Conservation (phyloP, 2,329 filamentous ascomycete species). For the Epichloe sp. region DNA sequence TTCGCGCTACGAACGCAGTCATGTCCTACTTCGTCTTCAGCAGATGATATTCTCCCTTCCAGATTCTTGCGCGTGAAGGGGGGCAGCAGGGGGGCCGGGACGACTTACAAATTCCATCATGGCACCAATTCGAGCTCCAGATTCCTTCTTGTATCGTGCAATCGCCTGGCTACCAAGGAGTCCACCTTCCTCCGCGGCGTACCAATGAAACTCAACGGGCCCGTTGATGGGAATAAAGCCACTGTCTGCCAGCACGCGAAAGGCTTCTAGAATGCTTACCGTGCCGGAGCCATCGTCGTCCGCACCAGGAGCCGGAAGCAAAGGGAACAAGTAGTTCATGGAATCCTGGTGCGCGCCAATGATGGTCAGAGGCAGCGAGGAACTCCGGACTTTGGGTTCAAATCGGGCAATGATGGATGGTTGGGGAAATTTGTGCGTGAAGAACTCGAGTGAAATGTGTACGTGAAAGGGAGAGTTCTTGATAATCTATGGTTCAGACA, state of each 20-base stretch:
- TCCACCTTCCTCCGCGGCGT: slow-evolving; percentile 35
- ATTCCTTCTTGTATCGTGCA: slow-evolving; percentile 52
- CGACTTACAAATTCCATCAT: slow-evolving; percentile 48
- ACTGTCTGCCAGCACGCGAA: slow-evolving; percentile 30
- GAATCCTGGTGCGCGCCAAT: slow-evolving; percentile 35
- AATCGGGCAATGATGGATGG: slow-evolving; percentile 35
- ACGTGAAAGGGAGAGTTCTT: slow-evolving; percentile 21
- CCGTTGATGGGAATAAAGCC: slow-evolving; percentile 35
- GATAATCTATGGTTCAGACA: slow-evolving; percentile 14
- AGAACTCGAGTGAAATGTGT: slow-evolving; percentile 26
- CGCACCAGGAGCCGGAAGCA: slow-evolving; percentile 29
- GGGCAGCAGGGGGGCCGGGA: background rate
- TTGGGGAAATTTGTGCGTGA: slow-evolving; percentile 30
- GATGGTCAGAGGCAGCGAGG: slow-evolving; percentile 26
- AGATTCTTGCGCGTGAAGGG: background rate
- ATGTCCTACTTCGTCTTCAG: slow-evolving; percentile 29
- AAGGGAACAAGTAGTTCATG: slow-evolving; percentile 30
- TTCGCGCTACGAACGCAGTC: slow-evolving; percentile 24
- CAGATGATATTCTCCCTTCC: no score
- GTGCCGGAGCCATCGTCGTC: slow-evolving; percentile 37
- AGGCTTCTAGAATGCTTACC: slow-evolving; percentile 33
- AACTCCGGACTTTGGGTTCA: slow-evolving; percentile 25
- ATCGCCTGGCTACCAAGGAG: slow-evolving; percentile 50
- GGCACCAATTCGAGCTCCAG: slow-evolving; percentile 50
- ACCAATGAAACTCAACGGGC: slow-evolving; percentile 41